phyloP scores from a whole-genome alignment of 2,329 filamentous ascomycete genomes.

The Neopestalotiopsis rosae region DNA sequence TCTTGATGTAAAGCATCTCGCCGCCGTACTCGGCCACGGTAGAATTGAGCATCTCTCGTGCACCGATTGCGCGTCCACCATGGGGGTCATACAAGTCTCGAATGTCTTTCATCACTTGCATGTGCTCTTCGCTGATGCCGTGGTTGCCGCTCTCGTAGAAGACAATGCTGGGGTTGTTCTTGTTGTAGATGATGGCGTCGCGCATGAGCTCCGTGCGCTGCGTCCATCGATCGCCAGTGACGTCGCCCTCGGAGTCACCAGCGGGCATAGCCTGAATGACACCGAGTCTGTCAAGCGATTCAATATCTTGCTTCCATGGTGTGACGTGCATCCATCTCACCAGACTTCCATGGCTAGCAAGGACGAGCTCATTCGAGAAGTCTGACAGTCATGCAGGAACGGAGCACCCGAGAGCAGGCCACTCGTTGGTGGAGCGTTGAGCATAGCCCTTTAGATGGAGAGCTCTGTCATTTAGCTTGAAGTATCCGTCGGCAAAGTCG shows the following conservation, averaged over 20 bases:
- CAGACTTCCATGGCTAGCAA: slow-evolving; percentile 5
- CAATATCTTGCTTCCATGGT: slow-evolving; percentile 12
- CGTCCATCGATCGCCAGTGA: not conserved
- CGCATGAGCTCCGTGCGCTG: slow-evolving; percentile 12
- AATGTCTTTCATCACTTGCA: slow-evolving; percentile 15
- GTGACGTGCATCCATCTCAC: slow-evolving; percentile 14
- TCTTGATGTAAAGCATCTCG: slow-evolving; percentile 12
- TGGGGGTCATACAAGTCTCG: slow-evolving; percentile 9
- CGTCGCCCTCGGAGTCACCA: slow-evolving; percentile 4
- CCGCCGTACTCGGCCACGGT: slow-evolving; percentile 8
- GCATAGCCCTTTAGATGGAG: slow-evolving; percentile 11
- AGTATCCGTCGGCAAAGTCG: not conserved
- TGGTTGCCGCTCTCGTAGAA: slow-evolving; percentile 13
- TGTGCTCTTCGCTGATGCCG: slow-evolving; percentile 8
- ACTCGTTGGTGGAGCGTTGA: slow-evolving; percentile 12
- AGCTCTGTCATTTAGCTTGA: slow-evolving; percentile 10
- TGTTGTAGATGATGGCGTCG: slow-evolving; percentile 12
- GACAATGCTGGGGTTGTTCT: slow-evolving; percentile 2
- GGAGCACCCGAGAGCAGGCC: not conserved
- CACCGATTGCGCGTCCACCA: slow-evolving; percentile 2
- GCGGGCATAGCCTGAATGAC: slow-evolving; percentile 11
- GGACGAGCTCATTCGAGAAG: slow-evolving; percentile 6
- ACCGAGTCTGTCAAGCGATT: slow-evolving; percentile 13
- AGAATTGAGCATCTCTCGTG: slow-evolving; percentile 5
- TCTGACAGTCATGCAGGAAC: slow-evolving; percentile 8